Percentiles rank a stretch among this genome's conserved stretches.
These are phyloP conservation scores for Nicotiana obtusifolia DNA, from an alignment of 257 asterid species.

Conservation along the genomic window DNA sequence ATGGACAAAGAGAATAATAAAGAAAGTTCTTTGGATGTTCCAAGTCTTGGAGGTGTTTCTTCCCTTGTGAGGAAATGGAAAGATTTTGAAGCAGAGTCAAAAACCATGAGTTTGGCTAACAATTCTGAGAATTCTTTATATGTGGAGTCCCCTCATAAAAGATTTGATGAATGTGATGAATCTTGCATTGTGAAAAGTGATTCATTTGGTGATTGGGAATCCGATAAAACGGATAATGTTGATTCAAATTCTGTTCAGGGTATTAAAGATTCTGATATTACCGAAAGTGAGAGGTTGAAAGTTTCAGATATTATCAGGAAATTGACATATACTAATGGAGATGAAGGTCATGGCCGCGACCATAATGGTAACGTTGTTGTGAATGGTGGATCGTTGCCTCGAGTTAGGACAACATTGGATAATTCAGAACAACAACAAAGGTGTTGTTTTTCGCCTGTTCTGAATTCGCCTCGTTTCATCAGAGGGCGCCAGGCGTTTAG, in stretches of 20 bases:
- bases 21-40: conserved; percentile 13
- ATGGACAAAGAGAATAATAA: conserved; percentile 21
- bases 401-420: conserved; percentile 37
- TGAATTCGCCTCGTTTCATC: conserved; percentile 43
- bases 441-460: conserved; percentile 25
- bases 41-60: conserved; percentile 54
- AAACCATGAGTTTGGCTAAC: conserved; percentile 3
- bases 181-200: conserved; percentile 14
- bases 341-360: not conserved
- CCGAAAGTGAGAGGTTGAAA: conserved; percentile 63
- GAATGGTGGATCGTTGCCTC: conserved; percentile 33
- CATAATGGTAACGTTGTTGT: conserved; percentile 4
- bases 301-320: conserved; percentile 67
- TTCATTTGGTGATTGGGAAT: conserved; percentile 49
- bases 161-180: not conserved
- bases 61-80: conserved; percentile 74
- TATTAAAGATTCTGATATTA: conserved; percentile 42
- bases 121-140: not conserved
- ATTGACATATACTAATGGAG: conserved; percentile 31
- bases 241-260: too few species aligned
- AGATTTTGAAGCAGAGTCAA: conserved; percentile 48
- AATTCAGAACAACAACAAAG: conserved; percentile 23
- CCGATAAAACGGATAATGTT: conserved; percentile 27
- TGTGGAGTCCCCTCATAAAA: conserved; percentile 9
- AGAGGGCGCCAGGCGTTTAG: conserved; percentile 76